Conservation (phyloP, 2,329 filamentous ascomycete species). For the Emydomyces testavorans region DNA sequence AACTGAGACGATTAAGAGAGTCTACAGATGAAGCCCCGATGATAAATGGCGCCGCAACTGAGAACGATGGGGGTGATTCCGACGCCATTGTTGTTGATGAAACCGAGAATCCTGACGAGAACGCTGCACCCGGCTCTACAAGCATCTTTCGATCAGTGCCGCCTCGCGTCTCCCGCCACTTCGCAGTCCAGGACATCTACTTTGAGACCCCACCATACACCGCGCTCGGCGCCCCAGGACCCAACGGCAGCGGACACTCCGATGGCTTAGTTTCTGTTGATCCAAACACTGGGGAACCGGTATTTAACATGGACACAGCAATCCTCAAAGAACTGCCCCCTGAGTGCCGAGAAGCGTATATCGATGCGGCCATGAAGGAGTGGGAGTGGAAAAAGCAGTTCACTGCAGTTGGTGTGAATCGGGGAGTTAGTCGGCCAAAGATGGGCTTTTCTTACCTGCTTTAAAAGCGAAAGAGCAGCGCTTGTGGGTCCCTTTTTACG, state of each 20-base stretch:
- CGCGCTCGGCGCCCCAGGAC: constrained; percentile 44
- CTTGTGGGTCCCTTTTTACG: neutral
- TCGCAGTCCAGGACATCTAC: constrained; percentile 50
- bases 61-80: constrained; percentile 11
- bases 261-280: constrained; percentile 34
- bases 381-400: constrained; percentile 61
- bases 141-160: constrained; percentile 45
- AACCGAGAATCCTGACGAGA: constrained; percentile 4
- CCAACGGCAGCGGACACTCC: constrained; percentile 42
- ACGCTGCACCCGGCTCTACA: constrained; percentile 3
- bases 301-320: constrained; percentile 22
- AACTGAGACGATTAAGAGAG: constrained; percentile 13
- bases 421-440: constrained; percentile 25
- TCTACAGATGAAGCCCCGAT: constrained; percentile 24
- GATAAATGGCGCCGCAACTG: constrained; percentile 3
- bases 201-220: constrained; percentile 49
- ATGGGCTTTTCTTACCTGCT: constrained; percentile 34
- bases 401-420: constrained; percentile 55
- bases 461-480: neutral
- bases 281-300: constrained; percentile 15
- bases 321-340: constrained; percentile 35
- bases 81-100: neutral
- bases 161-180: constrained; percentile 49
- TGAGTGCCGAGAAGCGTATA: constrained; percentile 58
- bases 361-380: constrained; percentile 55